Conservation (phyloP, 208 protist species). For the Trypanosoma cruzi region DNA sequence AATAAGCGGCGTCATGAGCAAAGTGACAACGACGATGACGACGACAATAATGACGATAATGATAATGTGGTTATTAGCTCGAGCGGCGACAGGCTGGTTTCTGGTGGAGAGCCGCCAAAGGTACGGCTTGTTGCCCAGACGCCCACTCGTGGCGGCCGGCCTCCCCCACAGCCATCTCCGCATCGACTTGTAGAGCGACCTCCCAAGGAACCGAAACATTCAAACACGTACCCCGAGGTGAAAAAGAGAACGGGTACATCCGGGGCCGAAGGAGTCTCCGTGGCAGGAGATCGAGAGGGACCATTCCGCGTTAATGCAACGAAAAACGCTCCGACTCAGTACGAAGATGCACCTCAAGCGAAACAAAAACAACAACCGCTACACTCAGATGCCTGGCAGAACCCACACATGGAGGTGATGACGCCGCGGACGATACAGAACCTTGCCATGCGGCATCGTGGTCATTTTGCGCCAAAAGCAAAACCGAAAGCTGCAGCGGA, state of each 20-base stretch:
- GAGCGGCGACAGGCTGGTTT: conserved; percentile 10
- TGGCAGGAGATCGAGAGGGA: neutral
- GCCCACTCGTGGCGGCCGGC: neutral
- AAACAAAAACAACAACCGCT: neutral
- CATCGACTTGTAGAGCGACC: neutral
- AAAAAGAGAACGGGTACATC: neutral
- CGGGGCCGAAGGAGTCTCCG: neutral
- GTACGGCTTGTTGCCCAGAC: neutral
- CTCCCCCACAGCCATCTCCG: no score
- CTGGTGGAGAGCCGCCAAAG: neutral
- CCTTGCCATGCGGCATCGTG: conserved; percentile 26
- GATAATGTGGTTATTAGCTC: conserved; percentile 25
- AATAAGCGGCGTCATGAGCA: neutral
- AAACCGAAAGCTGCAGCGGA: conserved; percentile 70
- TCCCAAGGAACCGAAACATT: neutral
- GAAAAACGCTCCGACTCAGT: neutral
- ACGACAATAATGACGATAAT: conserved; percentile 2
- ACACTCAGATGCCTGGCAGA: neutral
- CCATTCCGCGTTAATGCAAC: neutral
- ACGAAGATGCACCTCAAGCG: neutral
- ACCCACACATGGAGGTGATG: neutral
- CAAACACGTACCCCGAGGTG: neutral
- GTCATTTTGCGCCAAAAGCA: conserved; percentile 68
- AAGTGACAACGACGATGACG: neutral
- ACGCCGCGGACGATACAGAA: neutral